Evolutionary conservation across 1,139 yeast genomes (phyloP).

Genomic region (Blastobotrys indianensis): DNA sequence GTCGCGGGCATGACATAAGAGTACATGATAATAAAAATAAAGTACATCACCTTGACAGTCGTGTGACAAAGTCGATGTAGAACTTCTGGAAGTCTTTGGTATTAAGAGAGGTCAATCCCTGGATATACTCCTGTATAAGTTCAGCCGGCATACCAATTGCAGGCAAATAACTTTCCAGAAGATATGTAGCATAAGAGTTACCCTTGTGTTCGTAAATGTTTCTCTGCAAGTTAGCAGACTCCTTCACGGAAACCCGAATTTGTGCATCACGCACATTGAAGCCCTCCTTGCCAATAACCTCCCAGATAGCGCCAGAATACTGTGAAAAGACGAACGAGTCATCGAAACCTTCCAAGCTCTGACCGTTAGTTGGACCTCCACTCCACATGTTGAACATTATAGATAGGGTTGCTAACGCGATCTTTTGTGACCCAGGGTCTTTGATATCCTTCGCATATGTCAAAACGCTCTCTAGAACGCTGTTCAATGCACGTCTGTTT

Average conservation of each 20-base stretch:
- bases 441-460: constrained; percentile 56
- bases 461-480: constrained; percentile 58
- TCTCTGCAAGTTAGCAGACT: constrained; percentile 65
- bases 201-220: constrained; percentile 44
- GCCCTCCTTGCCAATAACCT: constrained; percentile 67
- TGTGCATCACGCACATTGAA: constrained; percentile 75
- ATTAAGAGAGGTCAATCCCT: constrained; percentile 21
- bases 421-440: constrained; percentile 53
- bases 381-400: constrained; percentile 57
- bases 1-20: neutral
- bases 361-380: constrained; percentile 31
- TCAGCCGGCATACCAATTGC: constrained; percentile 29
- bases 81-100: constrained; percentile 30
- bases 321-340: constrained; percentile 58
- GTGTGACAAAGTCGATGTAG: constrained; percentile 22
- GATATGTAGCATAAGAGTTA: constrained; percentile 25
- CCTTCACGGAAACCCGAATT: constrained; percentile 65
- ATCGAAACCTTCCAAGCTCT: constrained; percentile 61
- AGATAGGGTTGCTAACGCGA: constrained; percentile 63
- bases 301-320: constrained; percentile 64
- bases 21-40: constrained; percentile 1
- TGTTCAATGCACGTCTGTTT: constrained; percentile 56
- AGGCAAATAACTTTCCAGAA: constrained; percentile 27
- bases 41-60: constrained; percentile 10
- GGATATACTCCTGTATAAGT: constrained; percentile 25